Percentiles rank a stretch among this genome's conserved stretches.
phyloP scores from a whole-genome alignment of 2,329 filamentous ascomycete genomes.

The Rosellinia necatrix region DNA sequence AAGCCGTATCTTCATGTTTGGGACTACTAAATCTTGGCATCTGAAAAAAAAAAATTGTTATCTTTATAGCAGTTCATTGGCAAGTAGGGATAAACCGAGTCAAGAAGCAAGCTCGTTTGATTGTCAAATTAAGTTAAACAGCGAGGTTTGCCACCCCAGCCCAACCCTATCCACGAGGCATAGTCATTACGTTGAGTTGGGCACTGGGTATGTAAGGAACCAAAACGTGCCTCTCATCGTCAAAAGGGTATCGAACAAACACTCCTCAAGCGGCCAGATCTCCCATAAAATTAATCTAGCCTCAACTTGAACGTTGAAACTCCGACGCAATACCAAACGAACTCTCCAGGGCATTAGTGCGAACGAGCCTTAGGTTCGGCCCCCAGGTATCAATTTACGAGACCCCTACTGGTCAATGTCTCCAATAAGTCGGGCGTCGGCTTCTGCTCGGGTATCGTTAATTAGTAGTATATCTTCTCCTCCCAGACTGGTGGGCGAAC shows the following conservation, averaged over 20 bases:
- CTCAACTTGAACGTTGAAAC: not conserved
- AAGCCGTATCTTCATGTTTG: too few species aligned
- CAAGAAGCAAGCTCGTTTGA: too few species aligned
- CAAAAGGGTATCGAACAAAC: slow-evolving; percentile 24
- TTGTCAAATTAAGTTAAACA: too few species aligned
- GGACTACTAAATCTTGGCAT: too few species aligned
- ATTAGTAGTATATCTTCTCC: slow-evolving; percentile 43
- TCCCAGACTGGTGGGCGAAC: slow-evolving; percentile 43
- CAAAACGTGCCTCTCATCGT: slow-evolving; percentile 8
- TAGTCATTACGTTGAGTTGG: slow-evolving; percentile 9
- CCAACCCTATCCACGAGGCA: too few species aligned
- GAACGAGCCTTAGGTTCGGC: not conserved
- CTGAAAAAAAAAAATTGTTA: too few species aligned
- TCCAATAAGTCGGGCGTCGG: not conserved
- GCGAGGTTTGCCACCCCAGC: too few species aligned
- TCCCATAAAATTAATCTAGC: not conserved
- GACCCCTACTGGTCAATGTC: too few species aligned
- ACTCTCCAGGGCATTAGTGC: not conserved
- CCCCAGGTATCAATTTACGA: not conserved
- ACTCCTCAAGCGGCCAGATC: slow-evolving; percentile 9
- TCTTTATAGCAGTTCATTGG: too few species aligned
- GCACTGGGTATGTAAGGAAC: not conserved
- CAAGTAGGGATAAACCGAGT: too few species aligned
- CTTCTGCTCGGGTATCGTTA: not conserved
- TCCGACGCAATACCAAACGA: not conserved